A percentile compares a stretch with the other conserved stretches of the same genome.
phyloP scores from a whole-genome alignment of 768 basidiomycete genomes.

The Candolleomyces aberdarensis region DNA sequence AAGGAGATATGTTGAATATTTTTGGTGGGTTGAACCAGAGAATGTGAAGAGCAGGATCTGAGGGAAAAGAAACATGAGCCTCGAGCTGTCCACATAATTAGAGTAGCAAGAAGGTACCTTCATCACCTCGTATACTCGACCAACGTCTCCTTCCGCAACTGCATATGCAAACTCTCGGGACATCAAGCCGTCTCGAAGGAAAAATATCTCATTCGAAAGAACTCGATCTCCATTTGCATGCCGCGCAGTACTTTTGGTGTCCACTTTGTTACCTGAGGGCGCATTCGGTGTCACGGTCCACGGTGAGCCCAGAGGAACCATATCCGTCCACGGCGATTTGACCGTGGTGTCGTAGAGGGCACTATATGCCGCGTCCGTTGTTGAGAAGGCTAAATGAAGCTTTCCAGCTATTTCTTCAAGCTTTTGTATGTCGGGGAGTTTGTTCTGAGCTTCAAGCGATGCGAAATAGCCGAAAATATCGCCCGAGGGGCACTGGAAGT shows the following conservation, averaged over 20 bases:
- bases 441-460: constrained; percentile 11
- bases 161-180: constrained; percentile 25
- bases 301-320: constrained; percentile 1
- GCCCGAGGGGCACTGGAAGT: too few relatives aligned
- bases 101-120: too few relatives aligned
- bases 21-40: constrained; percentile 27
- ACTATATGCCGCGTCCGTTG: constrained; percentile 5
- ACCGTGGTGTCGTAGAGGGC: constrained; percentile 4
- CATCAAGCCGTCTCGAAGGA: constrained; percentile 20
- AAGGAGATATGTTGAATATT: constrained; percentile 30
- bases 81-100: too few relatives aligned
- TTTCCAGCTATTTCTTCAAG: constrained; percentile 8
- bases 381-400: constrained; percentile 6
- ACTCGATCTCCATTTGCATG: not conserved
- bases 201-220: constrained; percentile 20
- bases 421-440: constrained; percentile 18
- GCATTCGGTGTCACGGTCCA: not conserved
- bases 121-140: constrained; percentile 27
- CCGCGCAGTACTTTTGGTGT: not conserved
- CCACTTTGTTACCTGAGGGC: not conserved
- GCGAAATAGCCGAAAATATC: too few relatives aligned
- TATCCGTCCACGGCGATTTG: not conserved
- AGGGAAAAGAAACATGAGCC: too few relatives aligned
- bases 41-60: constrained; percentile 29
- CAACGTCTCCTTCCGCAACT: constrained; percentile 29